Base-by-base conservation (phyloP, 495 filamentous ascomycete species). In the Oidiodendron maius region DNA sequence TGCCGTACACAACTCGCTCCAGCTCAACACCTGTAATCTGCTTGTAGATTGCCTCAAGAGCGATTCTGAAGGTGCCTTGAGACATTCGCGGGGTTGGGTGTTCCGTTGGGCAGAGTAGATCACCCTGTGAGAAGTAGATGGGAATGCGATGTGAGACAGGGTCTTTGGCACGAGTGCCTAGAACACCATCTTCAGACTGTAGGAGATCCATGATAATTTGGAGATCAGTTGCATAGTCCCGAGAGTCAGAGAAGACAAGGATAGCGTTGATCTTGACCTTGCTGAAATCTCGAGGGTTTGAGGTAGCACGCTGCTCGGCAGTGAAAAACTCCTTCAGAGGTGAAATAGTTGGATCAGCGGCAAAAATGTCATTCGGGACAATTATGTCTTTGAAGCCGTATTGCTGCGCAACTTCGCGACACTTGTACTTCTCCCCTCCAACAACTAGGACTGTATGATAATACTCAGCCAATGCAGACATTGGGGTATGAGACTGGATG, bases 41-140 rank as follows among this genome's bases (percentile, higher is more conserved):
- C 11, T 65, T 57, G 84, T 87, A 95, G 3, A 87, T 70, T 3
- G 89, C 90, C 48, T 81, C 77, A 13, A 98, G 60, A 4, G 90
- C 87, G n/a, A 80, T 79, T 44, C 83, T 81, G 73, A 96, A 98
- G 0, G 82, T 90, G 30, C 91, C 93, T 67, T 96, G 93, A 6
- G 90, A 91, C 26, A 96, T 77, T 20, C 93, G 81, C 4, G 91
- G 88, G 13, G 87, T 77, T 40, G 79, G 86, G 63, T 91, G 89
- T 17, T 71, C 72, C 0, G 89, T 83, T 23, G 86, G 83, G 89
- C 89, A 98, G 62, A 84, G 73, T 15, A 96, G 67, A 65, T 98
- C 93, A 1, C 86, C 82, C 63, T 96, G 96, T 3, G 77, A 82
- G 70, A 94, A 95, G 69, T 83, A 96, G 0, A 96, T 82, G 49